Evolutionary conservation across 345 rosid genomes (phyloP).

Genomic region (Reutealis trisperma): DNA sequence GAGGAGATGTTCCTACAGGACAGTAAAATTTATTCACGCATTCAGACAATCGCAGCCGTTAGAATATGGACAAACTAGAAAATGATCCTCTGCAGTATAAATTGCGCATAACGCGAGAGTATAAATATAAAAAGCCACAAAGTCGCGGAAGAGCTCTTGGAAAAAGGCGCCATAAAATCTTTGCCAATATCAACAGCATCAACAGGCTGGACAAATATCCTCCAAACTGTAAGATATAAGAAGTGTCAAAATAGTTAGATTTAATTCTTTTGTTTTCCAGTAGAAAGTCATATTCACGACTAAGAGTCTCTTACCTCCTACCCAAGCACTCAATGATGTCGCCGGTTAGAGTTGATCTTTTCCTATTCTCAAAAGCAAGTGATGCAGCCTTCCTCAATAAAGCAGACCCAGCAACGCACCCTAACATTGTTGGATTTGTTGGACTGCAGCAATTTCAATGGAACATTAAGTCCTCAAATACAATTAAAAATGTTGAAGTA

Average conservation of each 20-base stretch:
- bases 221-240: slow-evolving; percentile 53
- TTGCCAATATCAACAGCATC: slow-evolving; percentile 5
- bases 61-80: too few relatives aligned
- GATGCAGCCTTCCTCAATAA: slow-evolving; percentile 87
- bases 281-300: not conserved
- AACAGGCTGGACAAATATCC: slow-evolving; percentile 58
- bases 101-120: not conserved
- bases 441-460: slow-evolving; percentile 27
- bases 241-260: not conserved
- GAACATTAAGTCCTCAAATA: not conserved
- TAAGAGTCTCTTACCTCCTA: slow-evolving; percentile 50
- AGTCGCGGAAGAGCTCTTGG: not conserved
- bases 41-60: not conserved
- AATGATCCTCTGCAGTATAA: not conserved
- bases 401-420: slow-evolving; percentile 90
- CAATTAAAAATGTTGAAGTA: not conserved
- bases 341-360: slow-evolving; percentile 79
- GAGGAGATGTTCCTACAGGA: not conserved
- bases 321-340: slow-evolving; percentile 81
- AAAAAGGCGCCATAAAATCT: not conserved
- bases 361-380: slow-evolving; percentile 62
- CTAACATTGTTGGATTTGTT: slow-evolving; percentile 66
- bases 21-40: not conserved
- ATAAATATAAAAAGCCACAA: not conserved
- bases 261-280: not conserved